Evolutionary conservation across 768 basidiomycete genomes (phyloP), one percentile per base, ranked within the genome.

Genomic region (Amanita rimosa): DNA sequence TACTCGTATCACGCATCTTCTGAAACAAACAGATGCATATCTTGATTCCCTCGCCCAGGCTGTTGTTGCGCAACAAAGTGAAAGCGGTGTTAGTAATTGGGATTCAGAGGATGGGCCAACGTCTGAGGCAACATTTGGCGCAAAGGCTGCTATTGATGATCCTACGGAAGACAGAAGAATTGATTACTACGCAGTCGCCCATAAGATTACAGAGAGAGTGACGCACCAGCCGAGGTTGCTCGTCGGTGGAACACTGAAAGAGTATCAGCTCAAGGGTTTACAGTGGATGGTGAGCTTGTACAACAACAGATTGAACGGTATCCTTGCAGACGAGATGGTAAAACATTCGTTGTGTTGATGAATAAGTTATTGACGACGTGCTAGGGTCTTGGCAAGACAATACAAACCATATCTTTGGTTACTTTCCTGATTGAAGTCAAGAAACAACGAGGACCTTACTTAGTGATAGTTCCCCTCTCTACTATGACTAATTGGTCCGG

Each of bases 241-340:
- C 14, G 62, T 86, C 27, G 93, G 92, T 52, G 93, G 93, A 40
- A 90, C 83, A 1, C 72, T 97, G 58, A 97, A 96, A 65, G 92
- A 94, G 41, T 95, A 96, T 61, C 93, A 96, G 65, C 51, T 96
- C 57, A 93, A 94, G 69, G 93, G 93, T 50, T 64, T 97, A 58
- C 93, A 95, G 65, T 97, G 93, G 92, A 95, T 96, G 93, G 93
- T 97, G 58, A 90, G 86, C 65, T 72, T 96, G 67, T 96, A 93
- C 65, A 96, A 97, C 65, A 97, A 96, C 72, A 81, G 83, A 59
- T 74, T 96, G 52, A 94, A 96, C 57, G 93, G 93, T 51, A 96
- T 97, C 55, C 66, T 96, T 38, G 93, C 93, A 52, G 93, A 97
- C 58, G 88, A 92, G 67, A 94, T 95, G 93, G 85, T 81, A 48